These are phyloP conservation scores for Cercospora sojina DNA, from an alignment of 2,329 filamentous ascomycete genomes.

Conservation along the genomic window DNA sequence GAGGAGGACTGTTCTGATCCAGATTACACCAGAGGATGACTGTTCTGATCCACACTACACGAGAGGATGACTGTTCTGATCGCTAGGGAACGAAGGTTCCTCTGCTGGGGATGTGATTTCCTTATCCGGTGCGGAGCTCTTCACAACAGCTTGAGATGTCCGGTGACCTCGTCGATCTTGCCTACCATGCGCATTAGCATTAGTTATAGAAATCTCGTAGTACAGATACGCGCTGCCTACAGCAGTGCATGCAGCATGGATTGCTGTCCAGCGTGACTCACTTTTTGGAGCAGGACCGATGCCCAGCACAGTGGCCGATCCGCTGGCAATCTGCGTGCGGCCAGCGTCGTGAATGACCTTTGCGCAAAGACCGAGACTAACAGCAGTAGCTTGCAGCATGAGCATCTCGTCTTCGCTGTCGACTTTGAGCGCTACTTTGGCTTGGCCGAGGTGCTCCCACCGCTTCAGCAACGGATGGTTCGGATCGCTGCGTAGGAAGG, in stretches of 20 bases:
- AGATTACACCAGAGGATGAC: neutral
- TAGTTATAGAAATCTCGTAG: neutral
- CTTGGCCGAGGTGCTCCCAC: slow-evolving; percentile 74
- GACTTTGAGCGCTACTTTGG: slow-evolving; percentile 67
- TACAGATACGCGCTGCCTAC: neutral
- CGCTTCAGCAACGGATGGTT: slow-evolving; percentile 67
- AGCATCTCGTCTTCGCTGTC: slow-evolving; percentile 79
- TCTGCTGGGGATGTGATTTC: neutral
- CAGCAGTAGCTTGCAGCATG: slow-evolving; percentile 74
- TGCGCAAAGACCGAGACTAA: slow-evolving; percentile 80
- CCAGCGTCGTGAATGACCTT: slow-evolving; percentile 94
- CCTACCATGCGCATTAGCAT: neutral
- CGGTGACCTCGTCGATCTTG: slow-evolving; percentile 81
- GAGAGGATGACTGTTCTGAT: neutral
- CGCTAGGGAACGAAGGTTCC: neutral
- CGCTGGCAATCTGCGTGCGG: slow-evolving; percentile 90
- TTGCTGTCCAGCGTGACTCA: neutral
- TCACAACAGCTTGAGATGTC: slow-evolving; percentile 78
- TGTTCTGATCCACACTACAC: too few species aligned
- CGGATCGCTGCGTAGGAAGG: slow-evolving; percentile 58
- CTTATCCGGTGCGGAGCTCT: neutral
- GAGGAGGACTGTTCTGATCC: neutral
- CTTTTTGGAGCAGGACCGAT: slow-evolving; percentile 73
- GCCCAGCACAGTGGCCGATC: slow-evolving; percentile 88
- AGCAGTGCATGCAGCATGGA: neutral